phyloP scores from a whole-genome alignment of 345 rosid genomes.

The Arabidopsis arenosa region DNA sequence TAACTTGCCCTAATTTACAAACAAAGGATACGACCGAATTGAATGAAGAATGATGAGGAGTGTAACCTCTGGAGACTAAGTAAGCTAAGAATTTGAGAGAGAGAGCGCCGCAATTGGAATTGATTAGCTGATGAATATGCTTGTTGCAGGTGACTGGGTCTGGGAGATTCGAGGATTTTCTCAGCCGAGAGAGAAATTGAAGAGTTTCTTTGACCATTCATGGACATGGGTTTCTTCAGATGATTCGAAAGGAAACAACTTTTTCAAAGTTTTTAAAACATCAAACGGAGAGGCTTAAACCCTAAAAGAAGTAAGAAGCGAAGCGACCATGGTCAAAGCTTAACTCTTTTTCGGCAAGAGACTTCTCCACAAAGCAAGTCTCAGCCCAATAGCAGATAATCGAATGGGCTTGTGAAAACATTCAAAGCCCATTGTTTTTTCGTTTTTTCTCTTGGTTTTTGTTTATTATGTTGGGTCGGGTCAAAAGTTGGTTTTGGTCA shows the following conservation, averaged over 20 bases:
- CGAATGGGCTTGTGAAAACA: background rate
- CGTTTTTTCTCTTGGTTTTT: too few relatives aligned
- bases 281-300: conserved; percentile 31
- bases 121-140: conserved; percentile 49
- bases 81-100: conserved; percentile 50
- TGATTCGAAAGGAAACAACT: conserved; percentile 23
- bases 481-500: too few relatives aligned
- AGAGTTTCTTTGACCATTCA: conserved; percentile 50
- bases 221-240: conserved; percentile 40
- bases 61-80: conserved; percentile 50
- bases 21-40: conserved; percentile 48
- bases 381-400: background rate
- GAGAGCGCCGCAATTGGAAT: conserved; percentile 45
- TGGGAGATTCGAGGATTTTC: conserved; percentile 36
- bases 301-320: conserved; percentile 26
- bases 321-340: background rate
- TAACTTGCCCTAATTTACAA: conserved; percentile 43
- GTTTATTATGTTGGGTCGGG: too few relatives aligned
- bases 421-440: background rate
- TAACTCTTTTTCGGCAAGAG: background rate
- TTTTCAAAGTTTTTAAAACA: background rate
- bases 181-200: conserved; percentile 45
- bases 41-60: conserved; percentile 56
- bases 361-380: background rate
- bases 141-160: conserved; percentile 47